A percentile compares a stretch with the other conserved stretches of the same genome.
phyloP scores from a whole-genome alignment of 352 stramenopile genomes.

The Phytophthora multivora region DNA sequence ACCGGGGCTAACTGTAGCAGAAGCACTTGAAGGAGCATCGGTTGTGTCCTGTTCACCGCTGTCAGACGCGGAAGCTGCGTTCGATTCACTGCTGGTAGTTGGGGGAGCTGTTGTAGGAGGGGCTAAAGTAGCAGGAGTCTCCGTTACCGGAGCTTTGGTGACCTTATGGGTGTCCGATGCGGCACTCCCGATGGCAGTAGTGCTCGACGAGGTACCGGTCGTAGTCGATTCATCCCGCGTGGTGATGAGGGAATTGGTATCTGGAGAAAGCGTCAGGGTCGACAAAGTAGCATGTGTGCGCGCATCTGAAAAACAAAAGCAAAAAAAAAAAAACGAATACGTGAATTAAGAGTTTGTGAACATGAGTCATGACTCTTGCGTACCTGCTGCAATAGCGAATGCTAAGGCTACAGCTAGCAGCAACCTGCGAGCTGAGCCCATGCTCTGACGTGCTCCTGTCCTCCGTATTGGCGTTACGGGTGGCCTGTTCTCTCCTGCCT shows the following conservation, averaged over 20 bases:
- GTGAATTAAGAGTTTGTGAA: neutral
- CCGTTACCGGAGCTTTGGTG: slow-evolving; percentile 3
- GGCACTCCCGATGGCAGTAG: slow-evolving; percentile 14
- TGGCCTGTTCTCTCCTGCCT: neutral
- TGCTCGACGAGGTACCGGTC: neutral
- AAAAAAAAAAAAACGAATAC: neutral
- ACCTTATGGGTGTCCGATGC: slow-evolving; percentile 8
- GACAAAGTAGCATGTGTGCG: slow-evolving; percentile 1
- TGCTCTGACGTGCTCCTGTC: slow-evolving; percentile 15
- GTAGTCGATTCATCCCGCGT: slow-evolving; percentile 5
- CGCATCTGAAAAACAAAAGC: slow-evolving; percentile 22
- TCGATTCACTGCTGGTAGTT: slow-evolving; percentile 2
- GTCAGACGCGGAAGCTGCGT: slow-evolving; percentile 4
- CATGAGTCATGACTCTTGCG: neutral
- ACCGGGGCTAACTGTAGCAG: slow-evolving; percentile 12
- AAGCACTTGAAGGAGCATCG: slow-evolving; percentile 6
- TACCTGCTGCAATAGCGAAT: slow-evolving; percentile 26
- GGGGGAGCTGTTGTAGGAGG: slow-evolving; percentile 7
- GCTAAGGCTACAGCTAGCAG: slow-evolving; percentile 22
- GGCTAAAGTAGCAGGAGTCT: neutral
- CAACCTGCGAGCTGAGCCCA: slow-evolving; percentile 27
- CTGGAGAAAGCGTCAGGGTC: slow-evolving; percentile 29
- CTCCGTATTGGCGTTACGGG: slow-evolving; percentile 3
- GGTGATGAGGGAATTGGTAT: slow-evolving; percentile 18
- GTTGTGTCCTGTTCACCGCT: slow-evolving; percentile 11